Base-by-base conservation (phyloP, 2,329 filamentous ascomycete species). In the Monosporascus ibericus region DNA sequence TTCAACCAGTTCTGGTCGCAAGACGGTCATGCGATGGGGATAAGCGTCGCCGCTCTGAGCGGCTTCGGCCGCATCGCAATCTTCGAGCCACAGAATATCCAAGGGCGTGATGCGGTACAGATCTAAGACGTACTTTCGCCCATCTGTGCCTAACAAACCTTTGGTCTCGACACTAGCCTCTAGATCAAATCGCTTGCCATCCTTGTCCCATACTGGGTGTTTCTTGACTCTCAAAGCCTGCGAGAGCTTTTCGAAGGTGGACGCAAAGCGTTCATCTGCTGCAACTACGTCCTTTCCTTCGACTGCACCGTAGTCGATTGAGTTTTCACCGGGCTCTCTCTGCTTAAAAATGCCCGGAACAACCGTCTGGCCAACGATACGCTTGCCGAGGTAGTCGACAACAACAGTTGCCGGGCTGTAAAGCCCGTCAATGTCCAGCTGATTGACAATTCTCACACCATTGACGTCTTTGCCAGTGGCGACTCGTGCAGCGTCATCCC, bases 261-360 rank as follows among this genome's bases (percentile, higher is more conserved):
- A 76, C 1, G 84, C 84, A 63, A 99, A 99, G 20, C 86, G 84
- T 66, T 95, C 86, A 65, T 97, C 90, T 14, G 90, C 88, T 1
- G 94, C 92, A 49, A 99, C 90, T 25, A 95, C 82, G 60, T 99
- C 94, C 73, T 95, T 96, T 60, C 95, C 94, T 68, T 99, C 94
- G 34, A 97, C 94, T 60, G 92, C 94, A 67, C 94, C 94, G 66
- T 99, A 99, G 69, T 99, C 94, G 62, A 99, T 97, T 71, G 97
- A 94, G 72, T 96, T 94, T 81, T 99, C 94, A 49, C 92, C 94
- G 30, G 92, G 90, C 65, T 97, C 94, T 37, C 92, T 86, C 75
- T 97, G 94, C 77, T 96, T 97, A 81, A 99, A 99, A 65, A 99
- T 99, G 54, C 94, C 95, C 5, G 94, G 94, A 18, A 99, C 94